Conservation (phyloP, 768 basidiomycete genomes). For the Leccinum incarnatum region DNA sequence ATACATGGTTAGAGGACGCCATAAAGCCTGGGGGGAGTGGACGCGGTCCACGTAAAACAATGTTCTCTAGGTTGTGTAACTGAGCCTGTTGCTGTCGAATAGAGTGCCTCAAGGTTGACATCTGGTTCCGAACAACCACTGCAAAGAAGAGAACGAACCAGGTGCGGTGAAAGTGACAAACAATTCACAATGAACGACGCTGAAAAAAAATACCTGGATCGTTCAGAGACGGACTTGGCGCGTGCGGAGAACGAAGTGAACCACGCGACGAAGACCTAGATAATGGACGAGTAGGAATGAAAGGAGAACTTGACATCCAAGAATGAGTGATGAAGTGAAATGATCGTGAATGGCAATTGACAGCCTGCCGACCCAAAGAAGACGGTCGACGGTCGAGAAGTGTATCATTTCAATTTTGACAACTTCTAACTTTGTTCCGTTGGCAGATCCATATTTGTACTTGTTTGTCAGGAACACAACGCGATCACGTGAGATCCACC, state of each 20-base stretch:
- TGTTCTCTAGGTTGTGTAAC: slow-evolving; percentile 64
- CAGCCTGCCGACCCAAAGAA: slow-evolving; percentile 15
- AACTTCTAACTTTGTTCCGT: background rate
- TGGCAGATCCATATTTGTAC: slow-evolving; percentile 20
- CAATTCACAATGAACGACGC: slow-evolving; percentile 20
- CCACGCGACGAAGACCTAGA: slow-evolving; percentile 51
- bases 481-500: slow-evolving; percentile 27
- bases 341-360: slow-evolving; percentile 22
- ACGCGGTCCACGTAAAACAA: slow-evolving; percentile 64
- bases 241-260: slow-evolving; percentile 46
- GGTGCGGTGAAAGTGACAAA: slow-evolving; percentile 20
- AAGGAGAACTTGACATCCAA: slow-evolving; percentile 37
- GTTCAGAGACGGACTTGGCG: slow-evolving; percentile 58
- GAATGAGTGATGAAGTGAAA: slow-evolving; percentile 17
- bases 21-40: slow-evolving; percentile 46
- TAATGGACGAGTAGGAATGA: slow-evolving; percentile 34
- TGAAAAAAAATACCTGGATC: slow-evolving; percentile 59
- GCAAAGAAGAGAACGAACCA: slow-evolving; percentile 28
- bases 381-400: background rate
- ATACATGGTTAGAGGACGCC: slow-evolving; percentile 39
- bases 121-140: slow-evolving; percentile 78
- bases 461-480: slow-evolving; percentile 21
- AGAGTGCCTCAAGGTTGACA: slow-evolving; percentile 77
- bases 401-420: background rate
- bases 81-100: slow-evolving; percentile 86